Percentiles rank a stretch among this genome's conserved stretches.
These are phyloP conservation scores for Melastoma malabathricum DNA, from an alignment of 345 rosid species.

Conservation along the genomic window DNA sequence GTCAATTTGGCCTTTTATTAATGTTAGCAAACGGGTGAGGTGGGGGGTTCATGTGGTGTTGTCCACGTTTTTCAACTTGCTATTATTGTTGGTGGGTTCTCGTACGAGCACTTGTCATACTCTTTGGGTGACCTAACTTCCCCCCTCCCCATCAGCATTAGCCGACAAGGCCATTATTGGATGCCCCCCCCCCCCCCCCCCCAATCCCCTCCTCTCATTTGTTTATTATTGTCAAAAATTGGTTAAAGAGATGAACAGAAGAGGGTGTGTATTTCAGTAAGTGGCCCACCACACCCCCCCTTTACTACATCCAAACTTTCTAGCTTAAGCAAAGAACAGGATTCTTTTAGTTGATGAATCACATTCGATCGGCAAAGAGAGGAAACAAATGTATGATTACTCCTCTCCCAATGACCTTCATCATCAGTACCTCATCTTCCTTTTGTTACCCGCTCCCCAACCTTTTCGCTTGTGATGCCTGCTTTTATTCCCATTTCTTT, in stretches of 20 bases:
- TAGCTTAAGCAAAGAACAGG: constrained; percentile 56
- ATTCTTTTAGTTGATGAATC: constrained; percentile 52
- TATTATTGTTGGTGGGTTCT: background rate
- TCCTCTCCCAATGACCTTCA: constrained; percentile 28
- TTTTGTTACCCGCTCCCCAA: background rate
- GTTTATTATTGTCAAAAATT: too few relatives aligned
- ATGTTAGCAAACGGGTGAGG: too few relatives aligned
- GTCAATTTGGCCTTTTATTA: too few relatives aligned
- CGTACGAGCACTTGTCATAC: constrained; percentile 20
- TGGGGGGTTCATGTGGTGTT: background rate
- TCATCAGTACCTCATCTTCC: background rate
- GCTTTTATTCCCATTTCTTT: too few relatives aligned
- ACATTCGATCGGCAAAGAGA: constrained; percentile 20
- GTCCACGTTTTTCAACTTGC: constrained; percentile 1
- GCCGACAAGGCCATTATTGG: constrained; percentile 71
- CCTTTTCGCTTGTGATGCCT: too few relatives aligned
- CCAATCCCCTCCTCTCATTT: constrained; percentile 14
- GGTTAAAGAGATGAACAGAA: too few relatives aligned
- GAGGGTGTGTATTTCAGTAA: constrained; percentile 17
- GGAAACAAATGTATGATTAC: constrained; percentile 18
- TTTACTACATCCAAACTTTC: constrained; percentile 34
- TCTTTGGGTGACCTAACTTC: constrained; percentile 47
- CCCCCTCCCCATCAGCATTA: constrained; percentile 12
- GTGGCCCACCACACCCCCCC: constrained; percentile 21
- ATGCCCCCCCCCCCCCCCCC: constrained; percentile 35